Conservation (phyloP, 2,329 filamentous ascomycete species). For the Delphinella strobiligena region DNA sequence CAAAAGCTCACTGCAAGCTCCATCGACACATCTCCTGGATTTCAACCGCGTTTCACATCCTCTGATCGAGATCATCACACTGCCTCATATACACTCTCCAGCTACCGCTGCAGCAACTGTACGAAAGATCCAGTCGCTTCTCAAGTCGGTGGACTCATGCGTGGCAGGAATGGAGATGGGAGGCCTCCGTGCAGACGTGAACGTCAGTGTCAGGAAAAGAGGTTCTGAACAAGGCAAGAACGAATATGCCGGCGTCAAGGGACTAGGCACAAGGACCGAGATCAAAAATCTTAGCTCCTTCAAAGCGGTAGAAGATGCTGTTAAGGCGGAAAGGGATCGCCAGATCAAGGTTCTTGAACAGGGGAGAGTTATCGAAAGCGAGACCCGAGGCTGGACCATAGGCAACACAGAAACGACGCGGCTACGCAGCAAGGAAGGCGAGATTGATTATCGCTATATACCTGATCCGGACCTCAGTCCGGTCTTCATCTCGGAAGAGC, state of each 20-base stretch:
- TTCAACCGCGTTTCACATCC: constrained; percentile 89
- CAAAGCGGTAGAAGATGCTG: constrained; percentile 89
- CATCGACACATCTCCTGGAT: constrained; percentile 67
- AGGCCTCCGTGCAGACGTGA: constrained; percentile 84
- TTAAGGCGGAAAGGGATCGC: constrained; percentile 78
- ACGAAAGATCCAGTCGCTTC: constrained; percentile 70
- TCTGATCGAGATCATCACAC: constrained; percentile 88
- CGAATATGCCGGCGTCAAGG: constrained; percentile 45
- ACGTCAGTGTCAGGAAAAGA: constrained; percentile 69
- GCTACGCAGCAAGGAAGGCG: constrained; percentile 85
- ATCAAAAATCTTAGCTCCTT: constrained; percentile 96
- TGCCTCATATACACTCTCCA: constrained; percentile 77
- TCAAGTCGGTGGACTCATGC: constrained; percentile 72
- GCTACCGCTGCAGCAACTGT: constrained; percentile 80
- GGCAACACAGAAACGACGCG: constrained; percentile 70
- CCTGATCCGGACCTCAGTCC: constrained; percentile 85
- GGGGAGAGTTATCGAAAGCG: constrained; percentile 64
- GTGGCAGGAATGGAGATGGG: constrained; percentile 88
- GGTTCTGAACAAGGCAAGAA: constrained; percentile 23
- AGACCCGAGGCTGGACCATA: constrained; percentile 87
- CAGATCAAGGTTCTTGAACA: constrained; percentile 71
- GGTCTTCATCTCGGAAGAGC: constrained; percentile 57
- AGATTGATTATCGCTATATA: constrained; percentile 98
- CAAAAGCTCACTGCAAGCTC: constrained; percentile 73
- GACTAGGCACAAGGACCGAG: constrained; percentile 78